Evolutionary conservation across 2,329 filamentous ascomycete species (phyloP), one percentile per base, ranked within the genome.

Genomic region (Dryadomyces quercus-mongolicae): DNA sequence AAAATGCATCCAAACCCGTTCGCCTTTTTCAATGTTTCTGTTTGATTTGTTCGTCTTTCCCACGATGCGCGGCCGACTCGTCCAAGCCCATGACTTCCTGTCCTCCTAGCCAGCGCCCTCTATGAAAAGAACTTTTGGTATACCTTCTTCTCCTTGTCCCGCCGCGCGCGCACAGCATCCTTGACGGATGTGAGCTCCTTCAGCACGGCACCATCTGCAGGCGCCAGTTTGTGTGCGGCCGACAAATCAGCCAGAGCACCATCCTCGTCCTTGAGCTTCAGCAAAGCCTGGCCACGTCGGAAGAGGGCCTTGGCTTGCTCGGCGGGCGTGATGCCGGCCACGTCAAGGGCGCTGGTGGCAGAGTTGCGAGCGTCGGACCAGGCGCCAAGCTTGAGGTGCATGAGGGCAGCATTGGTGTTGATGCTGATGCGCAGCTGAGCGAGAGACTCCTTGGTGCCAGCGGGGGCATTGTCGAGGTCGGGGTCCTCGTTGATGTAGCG

Each of bases 231-330:
- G 69, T 84, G 81, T 0, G 92, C 93, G 66, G 85, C 79, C 58
- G 86, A 76, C 49, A 96, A 79, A 64, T 88, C 85, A 60, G 80
- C 77, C 42, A 93, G 71, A 6, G 90, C 92, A 18, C 76, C 75
- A 43, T 96, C 92, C 63, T 95, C 88, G 62, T 93, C 88, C 77
- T 89, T 95, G 63, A 86, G 73, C 34, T 81, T 84, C 52, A 85
- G 75, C 58, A 81, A 70, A n/a, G 92, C 88, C 56, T 86, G 72
- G 31, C 83, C 93, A 56, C 88, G 84, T 59, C 93, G 82, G 74
- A 88, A 98, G 53, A 87, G 78, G 1, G 87, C 91, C 78, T 98
- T 98, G 57, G 86, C 92, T 68, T 85, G 85, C 67, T 97, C 92
- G 49, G 82, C 77, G 58, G 90, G 85, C 40, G 79, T 78, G 61